Percentiles rank a stretch among this genome's conserved stretches.
Evolutionary conservation across 495 filamentous ascomycete species (phyloP).

Genomic region (Trichoderma erinaceum): DNA sequence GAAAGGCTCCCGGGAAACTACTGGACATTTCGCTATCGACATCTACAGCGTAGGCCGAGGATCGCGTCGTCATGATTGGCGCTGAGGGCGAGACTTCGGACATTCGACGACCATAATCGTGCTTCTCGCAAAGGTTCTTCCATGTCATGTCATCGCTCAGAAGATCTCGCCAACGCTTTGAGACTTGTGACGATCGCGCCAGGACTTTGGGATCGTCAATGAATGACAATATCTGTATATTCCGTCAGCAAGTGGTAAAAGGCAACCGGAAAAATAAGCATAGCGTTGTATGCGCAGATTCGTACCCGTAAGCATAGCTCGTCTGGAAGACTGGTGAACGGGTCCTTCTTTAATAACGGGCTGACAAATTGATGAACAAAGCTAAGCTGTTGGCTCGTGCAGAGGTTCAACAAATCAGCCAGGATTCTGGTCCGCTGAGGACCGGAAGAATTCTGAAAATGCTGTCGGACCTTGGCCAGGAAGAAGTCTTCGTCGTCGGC

Average conservation of each 20-base stretch:
- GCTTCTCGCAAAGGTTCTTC: constrained; percentile 93
- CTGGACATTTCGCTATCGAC: constrained; percentile 25
- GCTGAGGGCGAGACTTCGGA: constrained; percentile 32
- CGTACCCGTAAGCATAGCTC: constrained; percentile 84
- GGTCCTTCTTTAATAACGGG: constrained; percentile 90
- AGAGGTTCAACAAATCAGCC: constrained; percentile 80
- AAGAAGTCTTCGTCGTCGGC: constrained; percentile 48
- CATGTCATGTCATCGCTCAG: constrained; percentile 95
- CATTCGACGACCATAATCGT: constrained; percentile 65
- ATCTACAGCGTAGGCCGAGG: constrained; percentile 21
- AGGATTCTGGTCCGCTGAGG: constrained; percentile 57
- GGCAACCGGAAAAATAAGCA: constrained; percentile 5
- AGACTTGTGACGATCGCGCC: constrained; percentile 88
- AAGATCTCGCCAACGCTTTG: constrained; percentile 83
- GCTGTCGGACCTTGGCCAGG: constrained; percentile 42
- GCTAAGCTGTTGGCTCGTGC: constrained; percentile 88
- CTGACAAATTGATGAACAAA: constrained; percentile 92
- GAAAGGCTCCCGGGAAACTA: constrained; percentile 34
- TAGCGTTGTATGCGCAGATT: not conserved
- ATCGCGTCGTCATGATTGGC: constrained; percentile 13
- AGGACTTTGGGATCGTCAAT: constrained; percentile 92
- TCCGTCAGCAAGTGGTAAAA: not conserved
- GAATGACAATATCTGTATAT: constrained; percentile 71
- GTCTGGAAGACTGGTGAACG: constrained; percentile 80
- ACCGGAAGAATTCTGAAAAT: constrained; percentile 45